Percentiles rank a stretch among this genome's conserved stretches.
Evolutionary conservation across 176 grass and related monocot genomes (phyloP).

Genomic region (Luzula sylvatica): DNA sequence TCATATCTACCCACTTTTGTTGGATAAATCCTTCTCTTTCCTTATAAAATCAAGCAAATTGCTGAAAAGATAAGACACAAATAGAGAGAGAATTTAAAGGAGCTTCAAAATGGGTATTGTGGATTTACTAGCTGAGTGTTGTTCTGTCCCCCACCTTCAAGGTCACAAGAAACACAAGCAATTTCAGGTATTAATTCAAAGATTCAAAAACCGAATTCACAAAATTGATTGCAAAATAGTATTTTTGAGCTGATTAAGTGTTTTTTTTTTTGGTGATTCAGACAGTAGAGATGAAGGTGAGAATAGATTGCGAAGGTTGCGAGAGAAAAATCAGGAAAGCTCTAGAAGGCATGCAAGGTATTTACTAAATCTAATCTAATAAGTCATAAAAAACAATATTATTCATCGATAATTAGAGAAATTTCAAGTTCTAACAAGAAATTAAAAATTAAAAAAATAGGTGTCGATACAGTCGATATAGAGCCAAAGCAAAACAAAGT

Average conservation of each 20-base stretch:
- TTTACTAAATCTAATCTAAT: too few relatives aligned
- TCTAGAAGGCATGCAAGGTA: conserved; percentile 47
- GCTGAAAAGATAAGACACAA: neutral
- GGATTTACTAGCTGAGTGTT: conserved; percentile 20
- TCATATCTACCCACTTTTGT: neutral
- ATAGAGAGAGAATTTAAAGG: conserved; percentile 7
- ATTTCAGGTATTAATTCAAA: conserved; percentile 23
- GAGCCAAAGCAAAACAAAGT: conserved; percentile 61
- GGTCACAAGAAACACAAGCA: conserved; percentile 21
- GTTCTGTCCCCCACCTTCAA: neutral
- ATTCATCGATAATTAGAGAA: too few relatives aligned
- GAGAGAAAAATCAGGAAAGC: conserved; percentile 75
- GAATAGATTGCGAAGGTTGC: conserved; percentile 93
- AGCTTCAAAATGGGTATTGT: conserved; percentile 20
- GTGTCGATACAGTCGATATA: conserved; percentile 49
- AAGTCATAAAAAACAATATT: too few relatives aligned
- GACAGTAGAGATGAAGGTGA: conserved; percentile 92
- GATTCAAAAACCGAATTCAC: neutral
- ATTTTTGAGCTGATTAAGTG: neutral
- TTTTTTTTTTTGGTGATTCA: conserved; percentile 2
- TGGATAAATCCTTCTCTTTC: neutral
- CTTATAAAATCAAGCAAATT: neutral
- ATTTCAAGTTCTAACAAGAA: too few relatives aligned
- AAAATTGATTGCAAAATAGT: neutral
- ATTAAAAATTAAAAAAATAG: too few relatives aligned